These are phyloP conservation scores for Aethionema arabicum DNA, from an alignment of 345 rosid genomes.

Conservation along the genomic window DNA sequence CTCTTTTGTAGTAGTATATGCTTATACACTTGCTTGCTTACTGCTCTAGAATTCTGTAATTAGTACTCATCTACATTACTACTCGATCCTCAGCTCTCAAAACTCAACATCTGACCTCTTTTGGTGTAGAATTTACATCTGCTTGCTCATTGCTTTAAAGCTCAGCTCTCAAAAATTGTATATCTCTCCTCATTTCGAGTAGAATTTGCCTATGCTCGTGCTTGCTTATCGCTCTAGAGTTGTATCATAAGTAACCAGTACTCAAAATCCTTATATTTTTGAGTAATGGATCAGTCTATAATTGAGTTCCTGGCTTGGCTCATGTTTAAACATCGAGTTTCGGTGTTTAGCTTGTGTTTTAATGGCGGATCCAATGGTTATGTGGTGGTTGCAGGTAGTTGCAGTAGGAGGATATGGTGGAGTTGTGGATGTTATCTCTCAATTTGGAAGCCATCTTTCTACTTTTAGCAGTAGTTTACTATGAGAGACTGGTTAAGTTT, in stretches of 20 bases:
- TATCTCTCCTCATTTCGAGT: too few relatives aligned
- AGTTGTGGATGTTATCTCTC: conserved; percentile 82
- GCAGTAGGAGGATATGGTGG: conserved; percentile 95
- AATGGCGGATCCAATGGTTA: conserved; percentile 3
- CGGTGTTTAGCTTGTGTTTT: neutral
- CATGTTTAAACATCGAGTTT: too few relatives aligned
- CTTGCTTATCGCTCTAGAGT: too few relatives aligned
- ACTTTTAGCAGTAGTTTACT: conserved; percentile 63
- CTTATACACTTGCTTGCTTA: neutral
- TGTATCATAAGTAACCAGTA: too few relatives aligned
- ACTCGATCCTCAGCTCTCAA: too few relatives aligned
- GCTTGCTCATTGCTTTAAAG: too few relatives aligned
- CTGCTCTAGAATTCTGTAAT: neutral
- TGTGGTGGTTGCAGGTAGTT: conserved; percentile 49
- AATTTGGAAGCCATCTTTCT: conserved; percentile 92
- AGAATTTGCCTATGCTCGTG: too few relatives aligned
- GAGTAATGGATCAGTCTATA: too few relatives aligned
- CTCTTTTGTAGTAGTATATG: neutral
- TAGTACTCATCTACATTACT: too few relatives aligned
- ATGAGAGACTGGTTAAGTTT: conserved; percentile 24
- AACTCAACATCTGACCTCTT: neutral
- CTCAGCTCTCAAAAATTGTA: too few relatives aligned
- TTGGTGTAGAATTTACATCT: neutral
- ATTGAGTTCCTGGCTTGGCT: too few relatives aligned
- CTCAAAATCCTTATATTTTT: too few relatives aligned